Evolutionary conservation across 495 filamentous ascomycete species (phyloP), one percentile per base, ranked within the genome.

Genomic region (Podospora pseudoanserina): DNA sequence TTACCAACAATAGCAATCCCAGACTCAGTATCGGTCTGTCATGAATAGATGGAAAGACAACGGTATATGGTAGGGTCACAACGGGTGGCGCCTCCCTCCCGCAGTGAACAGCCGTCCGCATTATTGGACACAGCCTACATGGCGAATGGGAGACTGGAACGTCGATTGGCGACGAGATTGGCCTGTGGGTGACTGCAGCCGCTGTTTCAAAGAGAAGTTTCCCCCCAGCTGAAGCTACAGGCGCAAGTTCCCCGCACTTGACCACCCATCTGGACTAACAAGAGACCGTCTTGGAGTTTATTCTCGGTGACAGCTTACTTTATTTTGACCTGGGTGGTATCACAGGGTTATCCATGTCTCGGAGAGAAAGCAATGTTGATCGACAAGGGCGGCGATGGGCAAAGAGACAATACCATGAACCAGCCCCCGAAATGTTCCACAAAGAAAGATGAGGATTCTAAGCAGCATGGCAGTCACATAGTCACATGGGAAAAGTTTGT

Each of bases 141-240:
- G 20, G 28, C 5, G 13, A 18, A 18, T 16, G 7, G 6, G 34
- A 18, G 30, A 11, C 15, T 39, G 16, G 32, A 26, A 63, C 30
- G 19, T 15, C 61, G 34, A 63, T 63, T 61, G 27, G 59, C 34
- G 61, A 64, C 13, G 11, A 13, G 23, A 5, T 20, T 53, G 19
- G 39, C 34, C n/a, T 39, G 6, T 49, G 16, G 26, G 58, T 11
- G 27, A 26, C 3, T 28, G 30, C 3, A 32, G 30, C 20, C 15
- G 44, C 1, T 30, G 64, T 57, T 57, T 65, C 64, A 57, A 57
- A 58, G 56, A 30, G 49, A 65, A 58, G 64, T 49, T 65, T 65
- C 64, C 49, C 64, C 18, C 20, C 64, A 32, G 49, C 64, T 57
- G 64, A 56, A 56, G 23, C 23, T 28, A 6, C 20, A 54, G n/a